Conservation (phyloP, 495 filamentous ascomycete genomes). For the Penicillium paradoxum region DNA sequence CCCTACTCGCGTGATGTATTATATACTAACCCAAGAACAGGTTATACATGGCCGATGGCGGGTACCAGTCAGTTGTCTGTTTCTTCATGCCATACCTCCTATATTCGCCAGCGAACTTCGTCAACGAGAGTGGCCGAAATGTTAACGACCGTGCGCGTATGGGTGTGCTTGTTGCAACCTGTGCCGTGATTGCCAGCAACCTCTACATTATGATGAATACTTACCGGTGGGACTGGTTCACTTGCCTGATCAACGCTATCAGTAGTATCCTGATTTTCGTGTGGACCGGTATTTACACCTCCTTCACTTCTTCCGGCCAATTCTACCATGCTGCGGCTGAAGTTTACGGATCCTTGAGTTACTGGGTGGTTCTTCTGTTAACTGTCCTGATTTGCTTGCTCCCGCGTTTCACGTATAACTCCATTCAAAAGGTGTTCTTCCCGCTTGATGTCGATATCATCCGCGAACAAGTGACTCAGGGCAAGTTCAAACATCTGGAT, state of each 20-base stretch:
- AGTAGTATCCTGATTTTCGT: conserved; percentile 88
- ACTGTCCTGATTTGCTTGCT: conserved; percentile 74
- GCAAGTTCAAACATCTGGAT: conserved; percentile 70
- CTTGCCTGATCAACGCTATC: conserved; percentile 69
- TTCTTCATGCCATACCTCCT: conserved; percentile 90
- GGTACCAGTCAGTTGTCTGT: conserved; percentile 88
- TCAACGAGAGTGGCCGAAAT: conserved; percentile 61
- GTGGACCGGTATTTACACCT: conserved; percentile 92
- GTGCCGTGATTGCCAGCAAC: conserved; percentile 78
- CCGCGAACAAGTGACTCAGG: conserved; percentile 79
- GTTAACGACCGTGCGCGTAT: conserved; percentile 74
- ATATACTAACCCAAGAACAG: conserved; percentile 40
- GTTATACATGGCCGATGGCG: conserved; percentile 91
- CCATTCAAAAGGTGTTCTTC: conserved; percentile 86
- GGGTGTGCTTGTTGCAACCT: conserved; percentile 74
- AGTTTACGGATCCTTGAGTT: conserved; percentile 73
- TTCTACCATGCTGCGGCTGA: conserved; percentile 78
- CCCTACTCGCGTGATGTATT: not conserved
- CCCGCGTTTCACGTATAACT: conserved; percentile 80
- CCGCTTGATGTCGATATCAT: conserved; percentile 94
- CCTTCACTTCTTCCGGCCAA: conserved; percentile 55
- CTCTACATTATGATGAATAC: conserved; percentile 92
- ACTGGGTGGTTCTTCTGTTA: conserved; percentile 77
- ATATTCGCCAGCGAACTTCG: conserved; percentile 62
- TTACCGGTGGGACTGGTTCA: conserved; percentile 97